A percentile compares a stretch with the other conserved stretches of the same genome.
These are phyloP conservation scores for Angophora floribunda DNA, from an alignment of 345 rosid genomes.

Conservation along the genomic window DNA sequence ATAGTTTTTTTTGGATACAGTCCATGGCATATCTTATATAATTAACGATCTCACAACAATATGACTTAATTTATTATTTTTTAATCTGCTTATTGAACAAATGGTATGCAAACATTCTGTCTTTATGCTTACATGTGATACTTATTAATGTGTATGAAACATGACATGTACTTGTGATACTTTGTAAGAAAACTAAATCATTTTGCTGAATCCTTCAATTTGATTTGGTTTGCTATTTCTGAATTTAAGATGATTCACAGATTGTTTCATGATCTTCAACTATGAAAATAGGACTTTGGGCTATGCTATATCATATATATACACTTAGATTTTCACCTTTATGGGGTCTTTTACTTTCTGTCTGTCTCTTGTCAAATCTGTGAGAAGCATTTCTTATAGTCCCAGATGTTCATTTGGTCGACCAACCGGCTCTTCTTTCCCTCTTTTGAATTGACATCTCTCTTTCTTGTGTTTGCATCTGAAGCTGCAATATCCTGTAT, in stretches of 20 bases:
- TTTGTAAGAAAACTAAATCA: neutral
- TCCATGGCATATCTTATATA: neutral
- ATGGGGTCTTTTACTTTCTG: neutral
- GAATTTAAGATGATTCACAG: neutral
- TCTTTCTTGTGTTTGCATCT: neutral
- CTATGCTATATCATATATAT: neutral
- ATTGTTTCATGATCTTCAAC: neutral
- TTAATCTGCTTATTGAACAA: neutral
- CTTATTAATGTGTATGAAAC: neutral
- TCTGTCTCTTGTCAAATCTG: neutral
- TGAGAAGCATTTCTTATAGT: neutral
- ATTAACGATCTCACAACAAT: neutral
- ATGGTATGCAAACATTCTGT: neutral
- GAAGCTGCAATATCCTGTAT: neutral
- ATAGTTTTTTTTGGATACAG: neutral
- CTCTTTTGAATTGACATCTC: neutral
- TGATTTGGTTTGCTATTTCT: neutral
- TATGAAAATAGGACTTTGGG: neutral
- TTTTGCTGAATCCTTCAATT: neutral
- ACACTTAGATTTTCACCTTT: neutral
- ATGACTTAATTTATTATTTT: neutral
- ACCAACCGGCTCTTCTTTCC: neutral
- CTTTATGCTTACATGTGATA: neutral
- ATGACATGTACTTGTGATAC: neutral
- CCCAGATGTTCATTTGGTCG: neutral